phyloP scores from a whole-genome alignment of 2,329 filamentous ascomycete genomes.

The Beauveria brongniartii region DNA sequence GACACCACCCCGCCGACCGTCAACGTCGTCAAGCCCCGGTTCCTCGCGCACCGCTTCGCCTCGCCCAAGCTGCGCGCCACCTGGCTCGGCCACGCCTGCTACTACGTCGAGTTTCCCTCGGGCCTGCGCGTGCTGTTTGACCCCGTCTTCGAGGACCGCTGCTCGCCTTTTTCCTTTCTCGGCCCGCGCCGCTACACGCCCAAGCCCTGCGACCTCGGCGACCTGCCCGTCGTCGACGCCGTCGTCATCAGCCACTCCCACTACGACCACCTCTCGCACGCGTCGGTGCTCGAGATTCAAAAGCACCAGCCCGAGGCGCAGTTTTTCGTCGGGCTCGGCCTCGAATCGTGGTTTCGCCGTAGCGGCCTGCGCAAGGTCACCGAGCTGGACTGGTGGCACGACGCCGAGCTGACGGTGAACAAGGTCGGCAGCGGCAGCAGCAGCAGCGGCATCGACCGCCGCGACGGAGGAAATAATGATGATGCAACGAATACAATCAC shows the following conservation, averaged over 20 bases:
- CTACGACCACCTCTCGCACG: slow-evolving; percentile 83
- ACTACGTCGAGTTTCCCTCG: slow-evolving; percentile 80
- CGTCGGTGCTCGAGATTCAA: slow-evolving; percentile 63
- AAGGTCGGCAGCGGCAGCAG: slow-evolving; percentile 9
- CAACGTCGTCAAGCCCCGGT: slow-evolving; percentile 56
- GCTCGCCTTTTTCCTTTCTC: slow-evolving; percentile 63
- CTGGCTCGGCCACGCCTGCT: slow-evolving; percentile 93
- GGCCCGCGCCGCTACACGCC: slow-evolving; percentile 73
- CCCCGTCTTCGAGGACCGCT: slow-evolving; percentile 84
- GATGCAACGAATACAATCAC: slow-evolving; percentile 41
- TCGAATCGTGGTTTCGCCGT: slow-evolving; percentile 72
- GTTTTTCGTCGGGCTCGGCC: slow-evolving; percentile 80
- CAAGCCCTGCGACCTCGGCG: slow-evolving; percentile 65
- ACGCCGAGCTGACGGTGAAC: slow-evolving; percentile 60
- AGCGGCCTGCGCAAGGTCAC: slow-evolving; percentile 69
- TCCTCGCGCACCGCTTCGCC: slow-evolving; percentile 53
- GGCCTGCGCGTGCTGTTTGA: slow-evolving; percentile 88
- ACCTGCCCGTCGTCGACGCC: slow-evolving; percentile 69
- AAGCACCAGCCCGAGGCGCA: slow-evolving; percentile 68
- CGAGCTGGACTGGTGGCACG: slow-evolving; percentile 94
- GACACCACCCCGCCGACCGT: slow-evolving; percentile 60
- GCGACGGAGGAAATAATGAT: neutral
- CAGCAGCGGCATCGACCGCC: neutral
- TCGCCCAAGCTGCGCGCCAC: slow-evolving; percentile 64
- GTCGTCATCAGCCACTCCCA: slow-evolving; percentile 84